Evolutionary conservation across 805 yeast species (phyloP), one percentile per base, ranked within the genome.

Genomic region (Saccharomycopsis sp.): DNA sequence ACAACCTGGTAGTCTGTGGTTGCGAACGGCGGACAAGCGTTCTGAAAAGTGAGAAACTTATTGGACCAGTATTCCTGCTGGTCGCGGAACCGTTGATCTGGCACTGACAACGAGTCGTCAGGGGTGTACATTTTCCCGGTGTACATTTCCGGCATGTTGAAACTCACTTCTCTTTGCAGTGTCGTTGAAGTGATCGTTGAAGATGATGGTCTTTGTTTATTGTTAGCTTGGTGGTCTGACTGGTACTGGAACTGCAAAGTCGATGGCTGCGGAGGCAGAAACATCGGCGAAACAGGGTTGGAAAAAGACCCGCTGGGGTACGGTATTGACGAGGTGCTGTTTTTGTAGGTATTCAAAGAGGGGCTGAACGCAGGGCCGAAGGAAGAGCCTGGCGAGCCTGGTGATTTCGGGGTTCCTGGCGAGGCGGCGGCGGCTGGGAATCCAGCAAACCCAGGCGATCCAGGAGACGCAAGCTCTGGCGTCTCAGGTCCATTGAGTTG

Each of bases 11-110:
- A 84, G 48, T 75, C 78, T 1, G 85, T 73, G 0, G 89, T 83
- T 0, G 94, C 79, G 10, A 76, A 65, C 3, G 97, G 97, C 4
- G 97, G 95, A 8, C 75, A 69, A 1, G 85, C 79, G 53, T 85
- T 76, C 55, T 78, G 76, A 52, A 83, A 77, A 1, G 96, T 81
- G 36, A 70, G 68, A 59, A 84, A 88, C 1, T 73, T 57, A 34
- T 58, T 59, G 48, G 62, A 49, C 50, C 61, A 50, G 46, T 61
- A 60, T 40, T 62, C 59, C 18, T 60, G 52, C 37, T 62, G 65
- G 41, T 57, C 58, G 32, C 55, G 54, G 50, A 55, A 52, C 45
- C 67, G 55, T 38, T 60, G 61, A 4, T 55, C 54, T 5, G 65
- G 48, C 9, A 61, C 54, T 4, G 47, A 30, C 19, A 46, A 23